phyloP scores from a whole-genome alignment of 139 green algal species.

The Chlorella sp. region DNA sequence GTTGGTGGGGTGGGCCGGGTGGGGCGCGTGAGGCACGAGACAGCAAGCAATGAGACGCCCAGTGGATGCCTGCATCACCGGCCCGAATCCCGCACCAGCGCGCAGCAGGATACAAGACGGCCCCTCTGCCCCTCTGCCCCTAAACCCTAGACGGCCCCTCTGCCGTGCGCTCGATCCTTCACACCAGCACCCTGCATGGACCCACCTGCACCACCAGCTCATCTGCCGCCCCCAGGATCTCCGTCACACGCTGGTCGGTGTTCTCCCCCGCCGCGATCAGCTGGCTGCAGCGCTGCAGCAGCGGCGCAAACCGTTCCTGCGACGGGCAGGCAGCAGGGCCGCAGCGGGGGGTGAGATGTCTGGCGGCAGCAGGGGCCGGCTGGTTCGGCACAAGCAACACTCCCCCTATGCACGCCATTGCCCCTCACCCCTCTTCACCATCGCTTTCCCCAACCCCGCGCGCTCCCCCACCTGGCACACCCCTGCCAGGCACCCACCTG shows the following conservation, averaged over 20 bases:
- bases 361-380: no score
- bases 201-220: constrained; percentile 36
- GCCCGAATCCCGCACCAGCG: constrained; percentile 6
- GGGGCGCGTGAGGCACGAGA: no score
- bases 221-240: constrained; percentile 61
- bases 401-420: no score
- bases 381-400: no score
- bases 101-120: background rate
- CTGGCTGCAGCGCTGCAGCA: constrained; percentile 54
- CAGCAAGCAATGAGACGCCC: no score
- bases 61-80: no score
- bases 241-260: constrained; percentile 39
- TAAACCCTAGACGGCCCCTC: no score
- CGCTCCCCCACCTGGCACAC: no score
- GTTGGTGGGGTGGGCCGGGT: background rate
- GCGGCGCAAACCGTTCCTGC: constrained; percentile 38
- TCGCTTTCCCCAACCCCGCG: no score
- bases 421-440: no score
- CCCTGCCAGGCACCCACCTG: constrained; percentile 14
- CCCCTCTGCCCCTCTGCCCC: no score
- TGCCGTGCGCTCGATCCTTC: no score
- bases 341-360: background rate
- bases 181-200: background rate
- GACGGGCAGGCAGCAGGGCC: background rate
- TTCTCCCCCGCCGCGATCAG: constrained; percentile 41